phyloP scores from a whole-genome alignment of 805 yeast genomes.

The Saccharomycopsis synnaedendra region DNA sequence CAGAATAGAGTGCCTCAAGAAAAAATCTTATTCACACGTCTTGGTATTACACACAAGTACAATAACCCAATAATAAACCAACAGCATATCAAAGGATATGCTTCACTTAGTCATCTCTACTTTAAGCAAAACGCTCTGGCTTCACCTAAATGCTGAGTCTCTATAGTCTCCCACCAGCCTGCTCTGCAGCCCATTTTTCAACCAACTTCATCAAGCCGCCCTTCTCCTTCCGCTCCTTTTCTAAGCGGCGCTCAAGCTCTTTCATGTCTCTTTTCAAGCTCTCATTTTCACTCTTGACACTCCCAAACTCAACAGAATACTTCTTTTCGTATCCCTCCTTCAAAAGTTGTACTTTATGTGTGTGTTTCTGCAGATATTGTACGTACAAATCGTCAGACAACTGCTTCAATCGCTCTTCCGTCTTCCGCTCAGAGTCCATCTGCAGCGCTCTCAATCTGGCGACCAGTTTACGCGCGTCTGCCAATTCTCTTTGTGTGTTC shows the following conservation, averaged over 20 bases:
- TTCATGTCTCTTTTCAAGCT: slow-evolving; percentile 41
- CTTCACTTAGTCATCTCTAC: too few species aligned
- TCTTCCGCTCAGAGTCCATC: slow-evolving; percentile 31
- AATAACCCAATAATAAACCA: neutral
- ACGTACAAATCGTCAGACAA: slow-evolving; percentile 60
- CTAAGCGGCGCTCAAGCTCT: slow-evolving; percentile 35
- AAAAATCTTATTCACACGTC: too few species aligned
- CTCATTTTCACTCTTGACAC: slow-evolving; percentile 31
- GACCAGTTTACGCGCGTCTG: slow-evolving; percentile 1
- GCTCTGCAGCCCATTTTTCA: slow-evolving; percentile 22
- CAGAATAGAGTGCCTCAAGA: too few species aligned
- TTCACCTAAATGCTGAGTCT: neutral
- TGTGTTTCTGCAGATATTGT: slow-evolving; percentile 71
- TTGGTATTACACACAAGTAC: too few species aligned
- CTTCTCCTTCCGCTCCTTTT: slow-evolving; percentile 45
- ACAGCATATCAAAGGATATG: neutral
- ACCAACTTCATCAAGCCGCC: slow-evolving; percentile 42
- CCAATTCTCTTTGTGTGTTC: slow-evolving; percentile 21
- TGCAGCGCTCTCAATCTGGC: slow-evolving; percentile 8
- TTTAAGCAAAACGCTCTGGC: too few species aligned
- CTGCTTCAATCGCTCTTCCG: slow-evolving; percentile 45
- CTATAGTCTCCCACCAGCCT: neutral
- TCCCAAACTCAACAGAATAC: slow-evolving; percentile 34
- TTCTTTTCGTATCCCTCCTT: slow-evolving; percentile 48
- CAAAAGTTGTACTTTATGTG: slow-evolving; percentile 51